These are phyloP conservation scores for Globisporangium parvum DNA, from an alignment of 352 stramenopile species.

Conservation along the genomic window DNA sequence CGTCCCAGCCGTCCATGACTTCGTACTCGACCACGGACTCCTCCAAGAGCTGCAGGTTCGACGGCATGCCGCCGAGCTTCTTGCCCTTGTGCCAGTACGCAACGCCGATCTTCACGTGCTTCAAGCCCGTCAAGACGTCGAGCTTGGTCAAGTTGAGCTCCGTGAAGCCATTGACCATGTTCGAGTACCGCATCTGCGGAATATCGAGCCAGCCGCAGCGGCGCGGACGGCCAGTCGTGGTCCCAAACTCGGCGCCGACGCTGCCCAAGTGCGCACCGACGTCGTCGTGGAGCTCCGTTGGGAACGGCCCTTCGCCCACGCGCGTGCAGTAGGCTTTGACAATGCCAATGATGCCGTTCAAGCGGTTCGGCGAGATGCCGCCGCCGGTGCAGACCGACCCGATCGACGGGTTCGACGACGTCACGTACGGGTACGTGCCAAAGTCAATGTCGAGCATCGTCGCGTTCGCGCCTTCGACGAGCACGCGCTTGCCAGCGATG, in stretches of 20 bases:
- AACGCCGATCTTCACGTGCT: slow-evolving; percentile 93
- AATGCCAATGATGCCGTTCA: slow-evolving; percentile 96
- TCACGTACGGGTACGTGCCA: slow-evolving; percentile 99
- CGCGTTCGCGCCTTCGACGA: slow-evolving; percentile 98
- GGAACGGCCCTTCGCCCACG: slow-evolving; percentile 98
- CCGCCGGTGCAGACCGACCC: slow-evolving; percentile 96
- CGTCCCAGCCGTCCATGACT: slow-evolving; percentile 90
- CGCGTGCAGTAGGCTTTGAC: slow-evolving; percentile 99
- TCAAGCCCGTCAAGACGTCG: slow-evolving; percentile 97
- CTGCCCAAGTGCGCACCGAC: slow-evolving; percentile 88
- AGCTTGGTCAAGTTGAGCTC: slow-evolving; percentile 99
- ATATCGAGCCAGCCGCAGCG: slow-evolving; percentile 99
- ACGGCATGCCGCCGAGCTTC: slow-evolving; percentile 93
- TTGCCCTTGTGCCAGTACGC: slow-evolving; percentile 94
- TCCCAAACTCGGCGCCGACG: slow-evolving; percentile 96
- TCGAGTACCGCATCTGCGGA: slow-evolving; percentile 92
- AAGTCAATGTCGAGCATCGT: slow-evolving; percentile 99
- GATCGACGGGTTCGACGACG: slow-evolving; percentile 97
- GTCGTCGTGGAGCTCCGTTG: slow-evolving; percentile 94
- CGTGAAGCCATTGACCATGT: slow-evolving; percentile 95
- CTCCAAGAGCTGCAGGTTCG: slow-evolving; percentile 89
- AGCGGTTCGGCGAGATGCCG: slow-evolving; percentile 90
- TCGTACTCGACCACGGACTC: slow-evolving; percentile 96
- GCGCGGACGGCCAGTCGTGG: slow-evolving; percentile 95
- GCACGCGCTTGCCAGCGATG: slow-evolving; percentile 93